Conservation (phyloP, 2,329 filamentous ascomycete species). For the Ascochyta clinopodiicola region DNA sequence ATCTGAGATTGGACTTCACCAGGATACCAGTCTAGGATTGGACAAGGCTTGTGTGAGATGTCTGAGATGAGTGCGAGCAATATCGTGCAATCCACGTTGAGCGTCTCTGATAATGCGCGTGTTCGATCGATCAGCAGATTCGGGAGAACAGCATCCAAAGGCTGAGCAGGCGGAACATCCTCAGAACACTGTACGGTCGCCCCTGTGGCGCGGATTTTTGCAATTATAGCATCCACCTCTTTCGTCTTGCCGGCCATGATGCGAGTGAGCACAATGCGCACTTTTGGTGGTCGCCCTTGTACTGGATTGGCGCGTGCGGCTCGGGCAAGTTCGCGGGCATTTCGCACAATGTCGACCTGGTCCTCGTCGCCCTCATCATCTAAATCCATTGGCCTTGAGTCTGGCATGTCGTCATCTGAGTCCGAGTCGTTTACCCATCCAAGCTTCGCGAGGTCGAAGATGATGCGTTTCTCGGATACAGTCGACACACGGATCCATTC, state of each 20-base stretch:
- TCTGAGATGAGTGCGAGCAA: constrained; percentile 77
- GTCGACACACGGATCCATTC: constrained; percentile 75
- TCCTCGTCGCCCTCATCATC: constrained; percentile 60
- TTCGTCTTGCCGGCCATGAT: constrained; percentile 58
- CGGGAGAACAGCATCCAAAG: constrained; percentile 35
- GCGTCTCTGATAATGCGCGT: constrained; percentile 48
- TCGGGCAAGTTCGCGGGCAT: constrained; percentile 64
- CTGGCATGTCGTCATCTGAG: constrained; percentile 51
- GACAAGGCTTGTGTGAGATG: constrained; percentile 65
- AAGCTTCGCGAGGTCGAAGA: constrained; percentile 73
- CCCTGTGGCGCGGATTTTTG: constrained; percentile 61
- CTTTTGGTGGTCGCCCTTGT: constrained; percentile 64
- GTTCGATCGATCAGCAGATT: constrained; percentile 50
- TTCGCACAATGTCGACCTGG: constrained; percentile 65
- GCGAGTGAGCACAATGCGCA: constrained; percentile 68
- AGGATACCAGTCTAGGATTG: constrained; percentile 61
- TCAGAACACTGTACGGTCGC: constrained; percentile 43
- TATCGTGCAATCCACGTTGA: constrained; percentile 73
- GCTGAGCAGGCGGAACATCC: constrained; percentile 31
- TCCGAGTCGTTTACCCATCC: constrained; percentile 63
- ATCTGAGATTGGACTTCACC: constrained; percentile 69
- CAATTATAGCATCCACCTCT: constrained; percentile 64
- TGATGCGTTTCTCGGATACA: constrained; percentile 66
- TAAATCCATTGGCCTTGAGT: constrained; percentile 23
- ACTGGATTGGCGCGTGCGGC: constrained; percentile 65